Conservation (phyloP, 2,329 filamentous ascomycete genomes). For the Rhynchosporium agropyri region DNA sequence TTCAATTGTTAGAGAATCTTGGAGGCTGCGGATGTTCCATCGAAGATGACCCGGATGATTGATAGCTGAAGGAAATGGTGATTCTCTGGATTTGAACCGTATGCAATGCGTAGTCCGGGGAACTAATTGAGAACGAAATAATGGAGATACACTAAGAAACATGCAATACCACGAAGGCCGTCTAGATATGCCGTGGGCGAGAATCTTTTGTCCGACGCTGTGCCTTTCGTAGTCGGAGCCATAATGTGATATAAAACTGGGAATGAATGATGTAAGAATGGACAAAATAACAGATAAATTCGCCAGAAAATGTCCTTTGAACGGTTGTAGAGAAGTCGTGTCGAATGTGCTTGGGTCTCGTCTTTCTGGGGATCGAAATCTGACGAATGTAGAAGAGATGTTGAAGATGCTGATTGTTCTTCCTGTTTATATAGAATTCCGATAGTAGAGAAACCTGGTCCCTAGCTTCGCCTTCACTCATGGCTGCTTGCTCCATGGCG, state of each 20-base stretch:
- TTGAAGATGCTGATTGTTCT: neutral
- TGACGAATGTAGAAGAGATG: neutral
- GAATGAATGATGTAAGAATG: neutral
- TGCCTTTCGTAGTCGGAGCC: neutral
- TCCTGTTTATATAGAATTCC: neutral
- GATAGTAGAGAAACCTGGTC: slow-evolving; percentile 1
- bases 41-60: slow-evolving; percentile 48
- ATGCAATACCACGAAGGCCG: slow-evolving; percentile 50
- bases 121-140: slow-evolving; percentile 29
- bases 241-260: slow-evolving; percentile 2
- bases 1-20: slow-evolving; percentile 49
- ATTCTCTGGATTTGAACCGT: slow-evolving; percentile 37
- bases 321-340: neutral
- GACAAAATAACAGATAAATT: neutral
- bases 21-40: slow-evolving; percentile 49
- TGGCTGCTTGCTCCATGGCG: neutral
- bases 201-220: slow-evolving; percentile 15
- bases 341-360: neutral
- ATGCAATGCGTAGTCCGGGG: slow-evolving; percentile 24
- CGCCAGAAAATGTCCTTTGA: neutral
- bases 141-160: slow-evolving; percentile 30
- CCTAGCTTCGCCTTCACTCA: neutral
- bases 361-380: neutral
- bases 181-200: slow-evolving; percentile 50
- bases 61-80: slow-evolving; percentile 47